Conservation (phyloP, 768 basidiomycete species). For the Ramaria rubella region DNA sequence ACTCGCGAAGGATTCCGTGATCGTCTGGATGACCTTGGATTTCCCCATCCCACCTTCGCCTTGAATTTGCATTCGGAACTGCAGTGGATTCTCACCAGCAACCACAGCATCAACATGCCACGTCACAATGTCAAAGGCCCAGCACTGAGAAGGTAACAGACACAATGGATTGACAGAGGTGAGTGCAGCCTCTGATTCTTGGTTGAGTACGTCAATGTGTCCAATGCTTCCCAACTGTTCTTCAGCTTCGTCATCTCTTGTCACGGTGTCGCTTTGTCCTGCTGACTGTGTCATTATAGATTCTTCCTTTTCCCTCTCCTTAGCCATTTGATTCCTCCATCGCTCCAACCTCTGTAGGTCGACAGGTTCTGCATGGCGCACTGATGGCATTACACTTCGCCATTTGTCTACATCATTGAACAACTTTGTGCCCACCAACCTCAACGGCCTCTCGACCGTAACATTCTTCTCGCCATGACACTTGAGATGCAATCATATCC, state of each 20-base stretch:
- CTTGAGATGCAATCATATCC: not conserved
- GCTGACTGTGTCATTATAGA: too few relatives aligned
- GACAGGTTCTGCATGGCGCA: too few relatives aligned
- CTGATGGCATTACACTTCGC: not conserved
- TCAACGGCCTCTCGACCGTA: not conserved
- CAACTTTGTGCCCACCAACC: not conserved
- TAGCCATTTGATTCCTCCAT: too few relatives aligned
- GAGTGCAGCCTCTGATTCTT: conserved; percentile 1
- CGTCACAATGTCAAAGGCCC: conserved; percentile 33
- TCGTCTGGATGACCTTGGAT: conserved; percentile 30
- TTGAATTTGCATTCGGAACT: conserved; percentile 32
- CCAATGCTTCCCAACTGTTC: not conserved
- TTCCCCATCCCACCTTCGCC: too few relatives aligned
- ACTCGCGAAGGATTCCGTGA: conserved; percentile 29
- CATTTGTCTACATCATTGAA: not conserved
- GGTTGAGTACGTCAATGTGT: not conserved
- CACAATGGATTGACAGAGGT: conserved; percentile 3
- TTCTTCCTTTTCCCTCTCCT: too few relatives aligned
- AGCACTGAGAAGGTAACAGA: conserved; percentile 29
- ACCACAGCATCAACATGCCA: conserved; percentile 22
- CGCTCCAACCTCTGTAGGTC: too few relatives aligned
- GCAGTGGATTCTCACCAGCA: conserved; percentile 16
- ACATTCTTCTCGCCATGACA: not conserved
- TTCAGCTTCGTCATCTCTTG: too few relatives aligned
- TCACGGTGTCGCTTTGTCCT: too few relatives aligned